Evolutionary conservation across 768 basidiomycete species (phyloP).

Genomic region (Suillus brevipes): DNA sequence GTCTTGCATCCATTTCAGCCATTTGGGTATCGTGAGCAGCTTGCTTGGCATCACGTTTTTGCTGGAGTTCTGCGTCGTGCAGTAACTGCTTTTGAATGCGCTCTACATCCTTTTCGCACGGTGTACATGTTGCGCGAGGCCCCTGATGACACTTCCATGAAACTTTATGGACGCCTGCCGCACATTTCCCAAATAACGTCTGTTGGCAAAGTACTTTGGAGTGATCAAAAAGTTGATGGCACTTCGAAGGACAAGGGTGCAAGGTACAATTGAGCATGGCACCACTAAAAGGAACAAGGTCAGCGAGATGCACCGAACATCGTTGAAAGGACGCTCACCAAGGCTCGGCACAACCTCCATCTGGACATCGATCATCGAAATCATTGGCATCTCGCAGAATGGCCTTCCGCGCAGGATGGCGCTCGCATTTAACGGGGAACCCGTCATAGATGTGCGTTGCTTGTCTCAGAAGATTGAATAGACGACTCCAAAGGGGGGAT

Average conservation of each 20-base stretch:
- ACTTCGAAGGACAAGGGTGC: slow-evolving; percentile 57
- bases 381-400: slow-evolving; percentile 40
- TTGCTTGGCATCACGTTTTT: slow-evolving; percentile 44
- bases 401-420: slow-evolving; percentile 43
- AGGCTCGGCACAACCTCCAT: slow-evolving; percentile 57
- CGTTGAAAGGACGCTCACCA: slow-evolving; percentile 43
- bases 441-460: slow-evolving; percentile 53
- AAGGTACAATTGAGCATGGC: slow-evolving; percentile 45
- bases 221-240: slow-evolving; percentile 57
- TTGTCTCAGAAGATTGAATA: slow-evolving; percentile 43
- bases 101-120: slow-evolving; percentile 44
- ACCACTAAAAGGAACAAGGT: slow-evolving; percentile 35
- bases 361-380: slow-evolving; percentile 53
- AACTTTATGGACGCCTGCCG: slow-evolving; percentile 39
- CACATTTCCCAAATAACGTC: slow-evolving; percentile 38
- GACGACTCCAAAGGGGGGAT: slow-evolving; percentile 44
- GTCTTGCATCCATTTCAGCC: slow-evolving; percentile 40
- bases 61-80: slow-evolving; percentile 37
- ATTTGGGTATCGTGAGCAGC: slow-evolving; percentile 37
- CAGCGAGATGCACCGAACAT: neutral
- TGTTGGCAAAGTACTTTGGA: slow-evolving; percentile 49
- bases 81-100: slow-evolving; percentile 37
- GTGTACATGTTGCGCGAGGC: slow-evolving; percentile 35
- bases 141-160: slow-evolving; percentile 42
- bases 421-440: slow-evolving; percentile 54